Conservation (phyloP, 805 yeast species). For the Wickerhamiella alocasiicola region DNA sequence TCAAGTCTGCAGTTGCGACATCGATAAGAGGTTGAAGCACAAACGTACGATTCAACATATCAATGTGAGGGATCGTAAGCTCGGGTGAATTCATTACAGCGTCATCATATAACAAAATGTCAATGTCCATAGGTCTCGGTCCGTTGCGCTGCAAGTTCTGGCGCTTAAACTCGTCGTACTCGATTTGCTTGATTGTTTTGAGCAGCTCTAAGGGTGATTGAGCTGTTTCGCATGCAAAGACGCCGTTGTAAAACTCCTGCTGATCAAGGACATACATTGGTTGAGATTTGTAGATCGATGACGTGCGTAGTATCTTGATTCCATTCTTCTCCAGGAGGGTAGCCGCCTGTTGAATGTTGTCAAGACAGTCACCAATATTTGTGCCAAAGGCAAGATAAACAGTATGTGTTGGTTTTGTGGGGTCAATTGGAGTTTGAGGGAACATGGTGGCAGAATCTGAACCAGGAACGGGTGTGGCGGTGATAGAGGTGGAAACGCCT, state of each 20-base stretch:
- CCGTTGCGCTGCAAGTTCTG: conserved; percentile 78
- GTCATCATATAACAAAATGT: conserved; percentile 61
- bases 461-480: too few relatives aligned
- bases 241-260: conserved; percentile 74
- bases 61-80: conserved; percentile 70
- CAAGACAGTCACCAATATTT: conserved; percentile 60
- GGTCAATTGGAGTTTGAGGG: conserved; percentile 18
- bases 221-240: conserved; percentile 47
- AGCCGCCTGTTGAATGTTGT: conserved; percentile 48
- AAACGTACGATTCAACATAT: conserved; percentile 81
- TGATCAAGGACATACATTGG: conserved; percentile 89
- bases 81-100: conserved; percentile 42
- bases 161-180: conserved; percentile 56
- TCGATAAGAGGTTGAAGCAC: conserved; percentile 85
- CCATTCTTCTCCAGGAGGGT: conserved; percentile 32
- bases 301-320: conserved; percentile 44
- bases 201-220: conserved; percentile 56
- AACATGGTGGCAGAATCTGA: conserved; percentile 12
- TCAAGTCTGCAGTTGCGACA: conserved; percentile 46
- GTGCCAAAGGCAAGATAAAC: conserved; percentile 85
- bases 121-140: conserved; percentile 84
- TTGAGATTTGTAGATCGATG: conserved; percentile 73
- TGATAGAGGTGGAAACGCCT: conserved; percentile 4
- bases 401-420: conserved; percentile 28
- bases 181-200: conserved; percentile 54